These are phyloP conservation scores for Pneumocystis oryctolagi DNA, from an alignment of 1,139 yeast genomes.

Conservation along the genomic window DNA sequence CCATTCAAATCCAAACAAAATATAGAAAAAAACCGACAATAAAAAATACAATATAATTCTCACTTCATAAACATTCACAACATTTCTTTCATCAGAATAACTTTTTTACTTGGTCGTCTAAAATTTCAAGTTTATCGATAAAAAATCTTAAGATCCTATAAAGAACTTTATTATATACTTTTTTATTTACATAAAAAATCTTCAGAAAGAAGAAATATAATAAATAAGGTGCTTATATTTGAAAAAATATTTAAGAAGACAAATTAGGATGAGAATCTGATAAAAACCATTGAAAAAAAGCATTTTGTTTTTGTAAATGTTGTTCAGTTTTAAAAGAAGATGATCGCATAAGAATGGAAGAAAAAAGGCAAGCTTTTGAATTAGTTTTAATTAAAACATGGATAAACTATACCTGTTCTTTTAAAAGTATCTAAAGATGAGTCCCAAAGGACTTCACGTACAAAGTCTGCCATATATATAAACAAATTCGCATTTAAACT, in stretches of 20 bases:
- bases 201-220: not conserved
- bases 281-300: not conserved
- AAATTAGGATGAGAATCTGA: not conserved
- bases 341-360: not conserved
- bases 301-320: not conserved
- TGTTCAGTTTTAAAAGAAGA: not conserved
- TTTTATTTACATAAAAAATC: not conserved
- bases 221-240: not conserved
- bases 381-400: not conserved
- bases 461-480: slow-evolving; percentile 6
- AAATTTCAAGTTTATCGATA: not conserved
- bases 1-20: not conserved
- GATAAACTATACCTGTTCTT: not conserved
- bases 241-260: not conserved
- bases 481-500: slow-evolving; percentile 5
- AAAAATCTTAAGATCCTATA: no score
- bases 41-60: not conserved
- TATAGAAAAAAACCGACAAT: not conserved
- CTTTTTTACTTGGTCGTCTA: not conserved
- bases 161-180: no score
- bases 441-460: not conserved
- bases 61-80: not conserved
- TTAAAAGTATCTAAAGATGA: not conserved
- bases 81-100: not conserved
- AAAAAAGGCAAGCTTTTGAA: not conserved